Base-by-base conservation (phyloP, 768 basidiomycete species). In the Xerocomellus chrysenteron region DNA sequence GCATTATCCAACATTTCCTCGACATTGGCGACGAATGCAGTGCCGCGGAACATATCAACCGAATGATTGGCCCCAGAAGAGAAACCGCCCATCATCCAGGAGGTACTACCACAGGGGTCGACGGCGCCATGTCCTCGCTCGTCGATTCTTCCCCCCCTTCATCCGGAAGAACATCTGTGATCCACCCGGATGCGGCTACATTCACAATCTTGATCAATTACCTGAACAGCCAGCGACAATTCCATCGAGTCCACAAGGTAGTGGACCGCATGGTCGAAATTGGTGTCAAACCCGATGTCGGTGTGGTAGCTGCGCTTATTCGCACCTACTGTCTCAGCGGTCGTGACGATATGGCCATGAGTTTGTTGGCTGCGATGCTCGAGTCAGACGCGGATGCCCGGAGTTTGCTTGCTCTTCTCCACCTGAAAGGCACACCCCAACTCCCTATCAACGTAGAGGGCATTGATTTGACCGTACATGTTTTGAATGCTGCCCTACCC, bases 161-260 rank as follows among this genome's bases (percentile, higher is more conserved):
- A 26, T 39, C 50, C 50, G 21, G 48, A 44, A 33, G 55, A 30
- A 28, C 51, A 33, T 51, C 61, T 46, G 48, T 54, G 24, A 53
- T 78, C 26, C 64, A 48, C 52, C 84, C 87, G 21, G 80, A 86
- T 60, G 77, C 80, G 10, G 73, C 76, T 13, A 91, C 89, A 1
- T 87, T 83, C 68, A 78, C 82, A 10, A 78, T 85, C 43, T 75
- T 88, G 57, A 82, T 90, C 68, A 79, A 83, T 65, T 76, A 82
- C 61, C 68, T 83, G 52, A 79, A 79, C 35, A 68, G 61, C 17
- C 74, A 73, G 37, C 72, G 72, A 33, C 76, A 83, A 61, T 70
- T 82, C 41, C 59, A 75, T 19, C 75, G 74, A 43, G 79, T 82
- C 10, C 64, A 81, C 53, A 68, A 72, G 26, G 70, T 86, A 44